A percentile compares a stretch with the other conserved stretches of the same genome.
Evolutionary conservation across 2,329 filamentous ascomycete species (phyloP).

Genomic region (Paraconiothyrium sp.): DNA sequence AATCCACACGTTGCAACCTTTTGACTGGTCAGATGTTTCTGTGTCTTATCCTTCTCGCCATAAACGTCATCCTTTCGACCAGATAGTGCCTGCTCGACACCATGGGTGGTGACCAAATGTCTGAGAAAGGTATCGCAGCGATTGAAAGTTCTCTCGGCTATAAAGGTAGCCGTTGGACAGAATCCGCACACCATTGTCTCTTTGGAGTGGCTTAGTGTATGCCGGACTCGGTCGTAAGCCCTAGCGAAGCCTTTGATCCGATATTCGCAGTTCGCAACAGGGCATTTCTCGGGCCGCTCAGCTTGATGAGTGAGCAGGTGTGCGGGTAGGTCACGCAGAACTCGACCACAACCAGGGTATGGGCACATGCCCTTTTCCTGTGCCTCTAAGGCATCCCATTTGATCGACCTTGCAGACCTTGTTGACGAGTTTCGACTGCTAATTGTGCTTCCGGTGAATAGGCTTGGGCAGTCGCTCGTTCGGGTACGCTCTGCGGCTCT

Average conservation of each 20-base stretch:
- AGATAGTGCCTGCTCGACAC: conserved; percentile 84
- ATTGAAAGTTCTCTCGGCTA: conserved; percentile 89
- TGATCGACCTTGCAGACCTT: conserved; percentile 29
- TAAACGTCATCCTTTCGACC: conserved; percentile 84
- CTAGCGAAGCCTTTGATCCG: conserved; percentile 87
- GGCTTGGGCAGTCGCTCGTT: conserved; percentile 27
- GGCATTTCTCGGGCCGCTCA: conserved; percentile 88
- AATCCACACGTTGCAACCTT: conserved; percentile 85
- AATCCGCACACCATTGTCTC: conserved; percentile 95
- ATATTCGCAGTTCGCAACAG: conserved; percentile 86
- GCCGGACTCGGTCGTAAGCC: conserved; percentile 91
- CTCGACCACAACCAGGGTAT: conserved; percentile 78
- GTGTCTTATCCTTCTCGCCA: conserved; percentile 54
- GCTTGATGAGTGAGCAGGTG: conserved; percentile 90
- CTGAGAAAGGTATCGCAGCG: conserved; percentile 90
- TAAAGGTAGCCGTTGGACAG: conserved; percentile 81
- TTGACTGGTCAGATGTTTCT: conserved; percentile 63
- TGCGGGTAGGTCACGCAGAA: conserved; percentile 85
- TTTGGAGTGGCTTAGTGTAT: conserved; percentile 91
- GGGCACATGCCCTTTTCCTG: conserved; percentile 72
- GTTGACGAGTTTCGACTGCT: conserved; percentile 36
- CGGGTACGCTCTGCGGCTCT: conserved; percentile 8
- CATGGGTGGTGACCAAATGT: conserved; percentile 83
- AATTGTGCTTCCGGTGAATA: conserved; percentile 28
- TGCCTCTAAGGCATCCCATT: conserved; percentile 65